phyloP scores from a whole-genome alignment of 345 rosid species.

The Salix purpurea region DNA sequence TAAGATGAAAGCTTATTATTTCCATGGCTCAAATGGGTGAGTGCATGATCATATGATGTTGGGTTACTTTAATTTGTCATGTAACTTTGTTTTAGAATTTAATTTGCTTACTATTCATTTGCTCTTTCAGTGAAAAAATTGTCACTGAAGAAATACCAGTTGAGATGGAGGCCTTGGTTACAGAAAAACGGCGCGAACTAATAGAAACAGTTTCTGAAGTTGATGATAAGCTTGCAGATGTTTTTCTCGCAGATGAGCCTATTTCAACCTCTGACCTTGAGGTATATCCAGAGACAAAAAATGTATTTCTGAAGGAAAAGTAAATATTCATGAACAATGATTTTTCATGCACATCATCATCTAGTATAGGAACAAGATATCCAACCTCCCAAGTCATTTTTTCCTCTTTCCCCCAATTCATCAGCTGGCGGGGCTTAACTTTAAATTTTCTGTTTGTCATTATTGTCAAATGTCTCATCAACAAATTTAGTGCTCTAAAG shows the following conservation, averaged over 20 bases:
- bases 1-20: slow-evolving; percentile 58
- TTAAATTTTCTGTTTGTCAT: not conserved
- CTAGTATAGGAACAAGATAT: not conserved
- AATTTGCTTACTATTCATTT: not conserved
- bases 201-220: slow-evolving; percentile 93
- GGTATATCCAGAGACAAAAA: slow-evolving; percentile 36
- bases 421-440: not conserved
- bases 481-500: not conserved
- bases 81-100: not conserved
- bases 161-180: slow-evolving; percentile 65
- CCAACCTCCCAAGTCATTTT: not conserved
- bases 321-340: not conserved
- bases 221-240: slow-evolving; percentile 88
- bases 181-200: slow-evolving; percentile 82
- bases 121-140: slow-evolving; percentile 71
- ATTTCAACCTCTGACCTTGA: slow-evolving; percentile 72
- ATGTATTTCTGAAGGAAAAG: not conserved
- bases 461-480: not conserved
- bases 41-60: slow-evolving; percentile 20
- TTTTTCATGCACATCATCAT: not conserved
- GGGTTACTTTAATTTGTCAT: slow-evolving; percentile 1
- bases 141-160: slow-evolving; percentile 70
- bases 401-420: not conserved
- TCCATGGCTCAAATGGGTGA: slow-evolving; percentile 87
- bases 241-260: slow-evolving; percentile 81